Conservation (phyloP, 257 asterid genomes). For the Linderniella brevidens region DNA sequence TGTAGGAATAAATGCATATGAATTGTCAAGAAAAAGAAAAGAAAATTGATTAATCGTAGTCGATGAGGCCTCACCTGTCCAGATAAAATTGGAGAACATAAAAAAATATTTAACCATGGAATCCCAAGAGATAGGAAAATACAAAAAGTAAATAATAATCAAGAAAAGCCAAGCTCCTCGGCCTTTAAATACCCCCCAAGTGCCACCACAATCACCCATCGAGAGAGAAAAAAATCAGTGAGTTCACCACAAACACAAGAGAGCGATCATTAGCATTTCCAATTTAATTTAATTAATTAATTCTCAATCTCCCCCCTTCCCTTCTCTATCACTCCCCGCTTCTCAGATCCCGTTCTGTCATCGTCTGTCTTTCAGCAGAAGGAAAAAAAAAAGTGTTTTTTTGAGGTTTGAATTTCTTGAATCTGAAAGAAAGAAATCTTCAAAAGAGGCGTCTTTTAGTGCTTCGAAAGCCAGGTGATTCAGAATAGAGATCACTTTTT, state of each 20-base stretch:
- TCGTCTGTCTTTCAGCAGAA: conserved; percentile 65
- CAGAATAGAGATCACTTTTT: conserved; percentile 60
- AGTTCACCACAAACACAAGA: conserved; percentile 19
- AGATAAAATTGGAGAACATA: too few relatives aligned
- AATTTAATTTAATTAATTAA: background rate
- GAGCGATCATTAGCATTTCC: conserved; percentile 12
- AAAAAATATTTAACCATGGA: background rate
- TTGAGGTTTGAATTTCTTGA: conserved; percentile 28
- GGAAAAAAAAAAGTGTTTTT: conserved; percentile 10
- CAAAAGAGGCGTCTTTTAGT: conserved; percentile 13
- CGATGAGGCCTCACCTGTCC: too few relatives aligned
- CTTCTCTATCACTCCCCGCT: conserved; percentile 51
- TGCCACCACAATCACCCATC: conserved; percentile 7
- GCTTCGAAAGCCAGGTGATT: conserved; percentile 82
- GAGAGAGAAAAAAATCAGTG: conserved; percentile 43
- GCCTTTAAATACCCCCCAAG: conserved; percentile 29
- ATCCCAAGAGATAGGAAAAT: background rate
- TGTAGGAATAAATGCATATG: too few relatives aligned
- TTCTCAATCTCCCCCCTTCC: conserved; percentile 13
- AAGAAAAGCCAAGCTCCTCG: background rate
- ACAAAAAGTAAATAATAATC: background rate
- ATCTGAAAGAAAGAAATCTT: conserved; percentile 6
- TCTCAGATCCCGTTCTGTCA: conserved; percentile 85
- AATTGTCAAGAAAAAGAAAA: too few relatives aligned
- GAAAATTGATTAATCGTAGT: too few relatives aligned